Base-by-base conservation (phyloP, 768 basidiomycete genomes). In the Leucogyrophana mollusca region DNA sequence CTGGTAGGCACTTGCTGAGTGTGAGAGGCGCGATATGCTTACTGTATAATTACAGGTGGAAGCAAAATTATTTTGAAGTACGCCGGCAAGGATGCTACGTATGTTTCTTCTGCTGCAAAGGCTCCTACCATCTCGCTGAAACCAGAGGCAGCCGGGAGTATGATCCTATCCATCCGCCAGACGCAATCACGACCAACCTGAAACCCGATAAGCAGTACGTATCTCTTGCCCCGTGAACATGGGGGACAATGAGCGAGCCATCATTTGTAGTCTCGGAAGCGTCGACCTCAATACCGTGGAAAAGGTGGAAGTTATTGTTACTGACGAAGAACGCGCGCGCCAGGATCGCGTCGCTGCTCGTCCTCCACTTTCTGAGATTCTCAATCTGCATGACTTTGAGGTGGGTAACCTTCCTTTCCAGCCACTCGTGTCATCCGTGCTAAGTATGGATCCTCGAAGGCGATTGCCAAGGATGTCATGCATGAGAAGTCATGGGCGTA, bases 341-440 rank as follows among this genome's bases (percentile, higher is more conserved):
- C 78, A 81, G 56, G 73, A 75, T 10, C 77, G 86, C 16, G 59
- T 86, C 20, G 67, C 73, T 13, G 74, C 79, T 18, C 76, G 87
- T 42, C 92, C 93, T 8, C 74, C 82, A 0, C 73, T 96, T 11
- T 77, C 77, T 38, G 87, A 89, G 63, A 83, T 95, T 42, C 71
- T 97, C 22, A 94, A 87, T 57, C 66, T 98, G 58, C 94, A 97
- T 64, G 94, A 98, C 65, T 96, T 97, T 57, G 94, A 97, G 76
- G 91, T 85, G 46, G 20, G 69, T 51, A 17, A 6, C 14, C 34
- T 34, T 48, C 8, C 4, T 3, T 8, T 24, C 33, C 3, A 4
- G 24, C 8, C n/a, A 13, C n/a, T n/a, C 4, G 34, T 53, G 20
- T 34, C 43, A 32, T 53, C 36, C 9, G 41, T 20, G n/a, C 34